These are phyloP conservation scores for Aspergillus diversus DNA, from an alignment of 495 filamentous ascomycete genomes.

Conservation along the genomic window DNA sequence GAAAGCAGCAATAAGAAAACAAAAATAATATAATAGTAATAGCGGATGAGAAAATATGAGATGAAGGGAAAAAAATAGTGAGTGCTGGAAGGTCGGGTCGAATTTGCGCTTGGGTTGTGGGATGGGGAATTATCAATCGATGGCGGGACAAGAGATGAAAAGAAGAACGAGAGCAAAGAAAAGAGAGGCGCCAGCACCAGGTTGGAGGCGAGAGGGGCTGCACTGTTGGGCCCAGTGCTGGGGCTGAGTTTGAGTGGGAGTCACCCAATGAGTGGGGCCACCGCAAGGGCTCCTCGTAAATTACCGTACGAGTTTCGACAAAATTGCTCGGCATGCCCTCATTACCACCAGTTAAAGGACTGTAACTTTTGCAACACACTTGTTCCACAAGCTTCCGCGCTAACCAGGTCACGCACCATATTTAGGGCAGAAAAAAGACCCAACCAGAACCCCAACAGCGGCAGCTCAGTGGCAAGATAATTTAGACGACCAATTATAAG, in stretches of 20 bases:
- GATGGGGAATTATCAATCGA: conserved; percentile 35
- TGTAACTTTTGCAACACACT: conserved; percentile 23
- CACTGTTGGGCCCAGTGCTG: conserved; percentile 13
- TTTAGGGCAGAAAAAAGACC: conserved; percentile 22
- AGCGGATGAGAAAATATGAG: conserved; percentile 27
- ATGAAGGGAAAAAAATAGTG: conserved; percentile 29
- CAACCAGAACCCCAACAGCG: conserved; percentile 27
- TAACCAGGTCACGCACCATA: conserved; percentile 42
- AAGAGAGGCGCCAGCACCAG: conserved; percentile 22
- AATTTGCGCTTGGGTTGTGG: conserved; percentile 32
- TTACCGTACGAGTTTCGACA: conserved; percentile 2
- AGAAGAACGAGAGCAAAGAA: conserved; percentile 30
- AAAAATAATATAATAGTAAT: conserved; percentile 26
- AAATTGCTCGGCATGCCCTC: neutral
- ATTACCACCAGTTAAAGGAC: conserved; percentile 2
- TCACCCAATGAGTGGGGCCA: conserved; percentile 18
- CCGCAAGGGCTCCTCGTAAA: conserved; percentile 18
- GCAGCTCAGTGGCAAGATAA: conserved; percentile 34
- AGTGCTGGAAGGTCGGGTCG: conserved; percentile 26
- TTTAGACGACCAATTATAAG: conserved; percentile 27
- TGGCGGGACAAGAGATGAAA: conserved; percentile 38
- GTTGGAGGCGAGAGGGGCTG: conserved; percentile 21
- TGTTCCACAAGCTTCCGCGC: conserved; percentile 22
- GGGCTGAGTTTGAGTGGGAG: conserved; percentile 28
- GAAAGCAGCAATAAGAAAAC: conserved; percentile 41